These are phyloP conservation scores for Botrytis sinoallii DNA, from an alignment of 2,329 filamentous ascomycete genomes.

Conservation along the genomic window DNA sequence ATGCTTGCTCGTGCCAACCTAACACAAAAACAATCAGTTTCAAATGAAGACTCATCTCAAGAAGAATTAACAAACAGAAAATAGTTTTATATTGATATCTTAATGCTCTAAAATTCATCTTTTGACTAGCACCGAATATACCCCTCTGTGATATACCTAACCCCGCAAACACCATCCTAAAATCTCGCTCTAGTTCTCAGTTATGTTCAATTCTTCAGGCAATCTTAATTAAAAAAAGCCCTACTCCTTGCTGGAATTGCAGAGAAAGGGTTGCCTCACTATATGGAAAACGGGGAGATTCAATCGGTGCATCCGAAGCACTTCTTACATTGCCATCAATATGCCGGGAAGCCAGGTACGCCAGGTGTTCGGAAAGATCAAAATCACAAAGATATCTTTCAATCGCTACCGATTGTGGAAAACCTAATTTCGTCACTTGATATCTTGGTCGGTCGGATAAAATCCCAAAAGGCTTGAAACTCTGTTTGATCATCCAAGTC, in stretches of 20 bases:
- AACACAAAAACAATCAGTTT: neutral
- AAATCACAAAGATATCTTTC: neutral
- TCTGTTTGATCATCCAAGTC: neutral
- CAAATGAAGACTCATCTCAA: neutral
- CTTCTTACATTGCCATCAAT: neutral
- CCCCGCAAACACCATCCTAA: neutral
- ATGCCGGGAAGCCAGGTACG: neutral
- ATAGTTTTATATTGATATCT: rapidly evolving
- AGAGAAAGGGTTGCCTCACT: neutral
- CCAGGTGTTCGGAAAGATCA: too few relatives aligned
- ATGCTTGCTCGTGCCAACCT: neutral
- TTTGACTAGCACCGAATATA: neutral
- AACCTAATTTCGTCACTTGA: neutral
- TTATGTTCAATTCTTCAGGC: neutral
- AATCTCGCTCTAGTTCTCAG: neutral
- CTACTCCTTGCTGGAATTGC: neutral
- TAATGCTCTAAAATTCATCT: neutral
- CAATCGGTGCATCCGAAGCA: neutral
- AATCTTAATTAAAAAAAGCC: neutral
- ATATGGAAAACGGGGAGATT: neutral
- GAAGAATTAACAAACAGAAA: neutral
- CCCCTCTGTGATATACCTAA: neutral
- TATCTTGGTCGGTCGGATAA: too few relatives aligned
- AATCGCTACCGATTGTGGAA: neutral
- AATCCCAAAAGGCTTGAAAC: neutral